Conservation (phyloP, 352 stramenopile species). For the Thalassiosira mediterranea region DNA sequence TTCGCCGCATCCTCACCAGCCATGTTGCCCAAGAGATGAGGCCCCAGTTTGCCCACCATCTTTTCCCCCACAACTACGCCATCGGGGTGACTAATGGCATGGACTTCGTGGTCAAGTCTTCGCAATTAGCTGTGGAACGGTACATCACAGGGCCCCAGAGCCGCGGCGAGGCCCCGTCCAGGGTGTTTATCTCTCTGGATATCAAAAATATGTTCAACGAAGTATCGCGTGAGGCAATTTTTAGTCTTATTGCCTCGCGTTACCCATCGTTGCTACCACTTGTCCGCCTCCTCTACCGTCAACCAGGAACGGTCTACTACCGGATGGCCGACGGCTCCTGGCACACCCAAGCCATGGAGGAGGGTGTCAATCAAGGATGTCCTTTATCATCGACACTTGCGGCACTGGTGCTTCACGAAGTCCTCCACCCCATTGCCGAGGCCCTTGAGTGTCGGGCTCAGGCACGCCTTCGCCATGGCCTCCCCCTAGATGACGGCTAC, state of each 20-base stretch:
- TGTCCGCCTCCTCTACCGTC: constrained; percentile 12
- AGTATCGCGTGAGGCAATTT: constrained; percentile 12
- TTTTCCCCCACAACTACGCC: constrained; percentile 35
- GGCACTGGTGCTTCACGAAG: constrained; percentile 13
- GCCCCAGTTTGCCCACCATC: constrained; percentile 1
- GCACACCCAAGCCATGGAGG: constrained; percentile 17
- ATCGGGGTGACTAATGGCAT: constrained; percentile 15
- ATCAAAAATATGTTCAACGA: constrained; percentile 50
- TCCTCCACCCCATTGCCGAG: too few relatives aligned
- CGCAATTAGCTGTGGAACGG: constrained; percentile 22
- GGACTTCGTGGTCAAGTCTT: constrained; percentile 32
- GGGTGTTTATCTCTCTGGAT: constrained; percentile 18
- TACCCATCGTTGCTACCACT: constrained; percentile 17
- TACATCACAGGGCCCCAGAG: constrained; percentile 17
- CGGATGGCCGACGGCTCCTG: constrained; percentile 14
- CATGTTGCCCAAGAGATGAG: not conserved
- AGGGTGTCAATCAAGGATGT: constrained; percentile 40
- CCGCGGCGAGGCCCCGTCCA: not conserved
- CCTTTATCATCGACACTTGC: constrained; percentile 30
- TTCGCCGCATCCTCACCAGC: constrained; percentile 20
- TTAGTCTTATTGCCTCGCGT: constrained; percentile 8
- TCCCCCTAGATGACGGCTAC: too few relatives aligned
- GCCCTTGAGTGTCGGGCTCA: too few relatives aligned
- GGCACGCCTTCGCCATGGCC: too few relatives aligned
- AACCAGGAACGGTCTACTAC: constrained; percentile 11